Percentiles rank a stretch among this genome's conserved stretches.
phyloP scores from a whole-genome alignment of 441 rosid genomes.

The Aleurites moluccanus region DNA sequence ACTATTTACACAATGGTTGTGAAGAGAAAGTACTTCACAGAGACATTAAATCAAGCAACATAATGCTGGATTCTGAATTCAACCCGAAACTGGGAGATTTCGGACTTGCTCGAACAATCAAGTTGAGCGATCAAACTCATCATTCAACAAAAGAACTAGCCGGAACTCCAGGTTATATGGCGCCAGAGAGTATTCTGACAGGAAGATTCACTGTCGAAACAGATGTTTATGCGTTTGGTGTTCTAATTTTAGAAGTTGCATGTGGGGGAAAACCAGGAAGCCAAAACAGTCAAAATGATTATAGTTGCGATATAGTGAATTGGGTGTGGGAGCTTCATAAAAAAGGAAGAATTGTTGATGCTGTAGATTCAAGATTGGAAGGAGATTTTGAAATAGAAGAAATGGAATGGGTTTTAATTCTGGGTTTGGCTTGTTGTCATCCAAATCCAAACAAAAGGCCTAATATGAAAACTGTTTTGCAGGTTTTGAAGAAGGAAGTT shows the following conservation, averaged over 20 bases:
- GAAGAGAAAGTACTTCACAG: conserved; percentile 69
- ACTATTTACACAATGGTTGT: conserved; percentile 72
- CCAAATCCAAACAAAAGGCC: conserved; percentile 75
- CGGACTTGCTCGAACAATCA: conserved; percentile 72
- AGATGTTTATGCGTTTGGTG: conserved; percentile 76
- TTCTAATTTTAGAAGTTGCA: conserved; percentile 63
- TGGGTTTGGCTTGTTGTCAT: conserved; percentile 80
- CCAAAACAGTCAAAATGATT: conserved; percentile 31
- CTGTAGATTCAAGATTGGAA: conserved; percentile 50
- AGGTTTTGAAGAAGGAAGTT: conserved; percentile 62
- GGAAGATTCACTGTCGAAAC: conserved; percentile 68
- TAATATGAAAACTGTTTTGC: conserved; percentile 55
- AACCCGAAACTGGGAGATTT: conserved; percentile 66
- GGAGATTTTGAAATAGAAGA: conserved; percentile 38
- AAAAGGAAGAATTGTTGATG: conserved; percentile 43
- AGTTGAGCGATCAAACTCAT: conserved; percentile 57
- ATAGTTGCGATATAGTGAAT: conserved; percentile 53
- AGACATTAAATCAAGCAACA: conserved; percentile 73
- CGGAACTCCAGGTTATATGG: conserved; percentile 82
- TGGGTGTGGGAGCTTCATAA: conserved; percentile 64
- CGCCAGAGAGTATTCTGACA: conserved; percentile 61
- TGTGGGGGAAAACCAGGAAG: conserved; percentile 56
- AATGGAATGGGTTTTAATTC: conserved; percentile 45
- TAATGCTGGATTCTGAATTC: conserved; percentile 68
- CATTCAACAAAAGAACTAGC: conserved; percentile 70